Evolutionary conservation across 768 basidiomycete genomes (phyloP), one percentile per base, ranked within the genome.

Genomic region (Mycena vulgaris): DNA sequence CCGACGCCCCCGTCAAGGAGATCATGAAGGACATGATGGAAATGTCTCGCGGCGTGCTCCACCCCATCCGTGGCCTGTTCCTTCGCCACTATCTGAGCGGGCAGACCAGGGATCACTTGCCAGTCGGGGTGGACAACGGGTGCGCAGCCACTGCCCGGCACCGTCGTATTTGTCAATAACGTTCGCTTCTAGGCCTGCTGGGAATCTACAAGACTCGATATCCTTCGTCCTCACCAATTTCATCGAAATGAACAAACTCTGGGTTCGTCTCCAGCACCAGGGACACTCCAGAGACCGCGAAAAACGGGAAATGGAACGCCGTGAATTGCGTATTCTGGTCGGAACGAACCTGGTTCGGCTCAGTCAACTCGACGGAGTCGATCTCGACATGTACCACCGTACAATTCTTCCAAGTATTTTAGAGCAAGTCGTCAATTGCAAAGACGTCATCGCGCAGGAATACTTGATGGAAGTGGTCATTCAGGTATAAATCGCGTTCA

Each of bases 11-110:
- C 5, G 92, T 99, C 64, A 98, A 96, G 86, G 97, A 99, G 84
- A 96, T 99, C 71, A 99, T 99, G 97, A 99, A 98, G 87, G 98
- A 99, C 81, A 98, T 99, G 97, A 93, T 99, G 93, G 98, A 99
- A 81, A 99, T 99, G 98, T 96, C 96, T 39, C 87, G 96, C 23
- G 98, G 98, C 69, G 96, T 99, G 6, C 87, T 99, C 71, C 96
- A 99, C 79, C 97, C 98, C n/a, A 95, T 96, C 57, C 88, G 98
- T 52, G 98, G 98, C 21, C 84, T 99, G 37, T 99, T 99, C 83
- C 85, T 99, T 39, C 88, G 97, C 30, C 97, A 99, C 79, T 99
- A 99, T 81, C 90, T 99, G 37, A 96, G 94, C 68, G 97, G 98
- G 17, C 97, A 99, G 84, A 99, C 98, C 19, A 88, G 96, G 72